Evolutionary conservation across 2,329 filamentous ascomycete genomes (phyloP).

Genomic region (Raffaelea deltoideospora): DNA sequence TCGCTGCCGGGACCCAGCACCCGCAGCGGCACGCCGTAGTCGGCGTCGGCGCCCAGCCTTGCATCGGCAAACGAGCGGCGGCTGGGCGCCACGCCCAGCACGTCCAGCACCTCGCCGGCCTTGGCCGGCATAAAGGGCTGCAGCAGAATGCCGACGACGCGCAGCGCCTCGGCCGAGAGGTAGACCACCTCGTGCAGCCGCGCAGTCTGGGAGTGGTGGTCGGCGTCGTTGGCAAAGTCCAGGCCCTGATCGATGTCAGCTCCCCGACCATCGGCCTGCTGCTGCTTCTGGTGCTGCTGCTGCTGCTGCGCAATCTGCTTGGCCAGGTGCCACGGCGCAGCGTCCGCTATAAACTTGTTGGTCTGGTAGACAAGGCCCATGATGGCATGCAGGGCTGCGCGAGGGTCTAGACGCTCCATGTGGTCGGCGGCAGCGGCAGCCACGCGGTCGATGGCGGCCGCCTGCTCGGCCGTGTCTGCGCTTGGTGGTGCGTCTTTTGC

Average conservation of each 20-base stretch:
- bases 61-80: conserved; percentile 51
- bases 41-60: conserved; percentile 43
- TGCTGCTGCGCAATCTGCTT: conserved; percentile 51
- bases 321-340: conserved; percentile 52
- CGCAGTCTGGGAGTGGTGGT: not conserved
- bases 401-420: conserved; percentile 51
- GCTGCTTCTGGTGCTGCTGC: no score
- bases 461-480: conserved; percentile 1
- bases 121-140: conserved; percentile 86
- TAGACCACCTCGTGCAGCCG: conserved; percentile 50
- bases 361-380: conserved; percentile 49
- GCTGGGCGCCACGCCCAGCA: conserved; percentile 52
- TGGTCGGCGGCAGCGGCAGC: conserved; percentile 27
- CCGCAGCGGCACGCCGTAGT: conserved; percentile 44
- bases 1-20: conserved; percentile 21
- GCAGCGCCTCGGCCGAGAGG: conserved; percentile 57
- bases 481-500: not conserved
- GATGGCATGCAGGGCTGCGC: conserved; percentile 48
- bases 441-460: conserved; percentile 11
- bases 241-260: no score
- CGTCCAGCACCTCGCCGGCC: conserved; percentile 55
- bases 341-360: conserved; percentile 50
- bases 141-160: conserved; percentile 68
- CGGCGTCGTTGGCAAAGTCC: no score
- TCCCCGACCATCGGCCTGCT: no score